Base-by-base conservation (phyloP, 805 yeast genomes). In the Ogataea saltuana region DNA sequence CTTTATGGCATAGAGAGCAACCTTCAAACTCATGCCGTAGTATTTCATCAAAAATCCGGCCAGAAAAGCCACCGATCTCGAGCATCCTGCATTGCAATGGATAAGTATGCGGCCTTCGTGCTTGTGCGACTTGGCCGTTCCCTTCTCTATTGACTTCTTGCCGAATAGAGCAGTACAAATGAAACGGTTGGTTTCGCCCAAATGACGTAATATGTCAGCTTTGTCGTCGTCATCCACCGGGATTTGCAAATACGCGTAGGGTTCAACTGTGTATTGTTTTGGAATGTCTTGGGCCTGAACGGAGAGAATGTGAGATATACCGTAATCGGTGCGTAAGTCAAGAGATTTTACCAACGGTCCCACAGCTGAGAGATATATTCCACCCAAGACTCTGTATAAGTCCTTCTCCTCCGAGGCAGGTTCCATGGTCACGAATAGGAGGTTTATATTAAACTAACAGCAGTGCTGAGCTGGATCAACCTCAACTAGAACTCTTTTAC, bases 1-100 rank as follows among this genome's bases (percentile, higher is more conserved):
- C 49, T 71, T 74, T n/a, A 91, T 82, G 0, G 91, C 91, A 64
- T 84, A 82, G 6, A 87, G 54, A 0, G 97, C 85, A 50, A 80
- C 81, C 12, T 75, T 69, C 13, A 78, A 65, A 10, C 69, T 65
- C 55, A 88, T 70, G 1, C 78, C 73, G 61, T 84, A 74, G 50
- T 64, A 68, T 40, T 68, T 64, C 78, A 78, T 76, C 40, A 78
- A 56, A 52, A 71, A 78, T 8, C 78, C 78, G 20, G 70, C 60
- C 10, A 72, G 49, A 20, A 78, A 56, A 2, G 75, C 51, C 2
- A 69, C 77, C 1, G 81, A 74, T 44, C 83, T 51, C 8, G 80
- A 72, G 23, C 66, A 60, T 3, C 81, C 81, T 30, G 76, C 79
- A 22, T 75, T 73, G 53, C 81, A 76, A 55, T 76, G 81, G 7